phyloP scores from a whole-genome alignment of 257 asterid species.

The Petunia secreta region DNA sequence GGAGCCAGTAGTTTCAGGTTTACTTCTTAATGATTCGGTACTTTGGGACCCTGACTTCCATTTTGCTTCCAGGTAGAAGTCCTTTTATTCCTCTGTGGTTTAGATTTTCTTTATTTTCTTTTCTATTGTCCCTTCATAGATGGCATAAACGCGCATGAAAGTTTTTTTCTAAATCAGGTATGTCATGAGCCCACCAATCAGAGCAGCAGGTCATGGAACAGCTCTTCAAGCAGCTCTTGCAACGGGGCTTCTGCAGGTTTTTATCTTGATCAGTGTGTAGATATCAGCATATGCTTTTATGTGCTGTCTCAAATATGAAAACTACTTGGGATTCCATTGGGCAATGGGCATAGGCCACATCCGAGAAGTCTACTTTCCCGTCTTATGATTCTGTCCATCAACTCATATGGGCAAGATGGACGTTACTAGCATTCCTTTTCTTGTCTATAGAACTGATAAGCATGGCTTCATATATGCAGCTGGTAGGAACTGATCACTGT shows the following conservation, averaged over 20 bases:
- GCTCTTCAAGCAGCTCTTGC: conserved; percentile 99
- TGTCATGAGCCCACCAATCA: conserved; percentile 97
- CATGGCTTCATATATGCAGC: conserved; percentile 56
- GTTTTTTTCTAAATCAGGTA: conserved; percentile 50
- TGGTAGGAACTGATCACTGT: conserved; percentile 98
- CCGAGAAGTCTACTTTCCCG: background rate
- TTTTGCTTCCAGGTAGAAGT: conserved; percentile 79
- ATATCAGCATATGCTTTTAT: conserved; percentile 4
- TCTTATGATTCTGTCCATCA: conserved; percentile 12
- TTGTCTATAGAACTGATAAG: conserved; percentile 11
- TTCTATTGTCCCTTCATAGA: conserved; percentile 16
- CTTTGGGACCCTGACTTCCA: conserved; percentile 91
- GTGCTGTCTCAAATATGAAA: conserved; percentile 14
- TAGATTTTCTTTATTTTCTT: conserved; percentile 17
- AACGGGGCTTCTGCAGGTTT: conserved; percentile 82
- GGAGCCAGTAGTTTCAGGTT: conserved; percentile 91
- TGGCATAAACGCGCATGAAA: background rate
- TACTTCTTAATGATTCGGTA: conserved; percentile 79
- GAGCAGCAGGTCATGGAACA: conserved; percentile 88
- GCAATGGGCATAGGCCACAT: background rate
- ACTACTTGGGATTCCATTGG: conserved; percentile 11
- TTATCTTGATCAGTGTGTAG: background rate
- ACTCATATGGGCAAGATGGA: conserved; percentile 10
- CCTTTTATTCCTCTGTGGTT: conserved; percentile 30
- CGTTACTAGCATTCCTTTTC: background rate